Conservation (phyloP, 495 filamentous ascomycete species). For the Lasiosphaeria ovina region DNA sequence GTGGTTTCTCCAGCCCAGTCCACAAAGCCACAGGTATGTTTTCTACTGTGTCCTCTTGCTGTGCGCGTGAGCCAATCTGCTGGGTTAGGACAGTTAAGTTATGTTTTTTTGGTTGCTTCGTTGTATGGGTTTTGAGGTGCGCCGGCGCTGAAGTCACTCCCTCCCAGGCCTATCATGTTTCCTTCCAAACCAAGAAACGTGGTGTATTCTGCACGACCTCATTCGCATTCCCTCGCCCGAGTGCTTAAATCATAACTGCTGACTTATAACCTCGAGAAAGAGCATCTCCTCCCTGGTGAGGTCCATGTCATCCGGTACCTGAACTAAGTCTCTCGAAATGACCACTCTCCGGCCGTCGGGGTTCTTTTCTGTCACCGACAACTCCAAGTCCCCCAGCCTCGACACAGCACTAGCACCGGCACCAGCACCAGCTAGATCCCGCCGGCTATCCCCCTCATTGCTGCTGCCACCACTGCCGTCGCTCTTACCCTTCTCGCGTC, state of each 20-base stretch:
- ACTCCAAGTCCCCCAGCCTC: constrained; percentile 5
- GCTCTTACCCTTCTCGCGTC: background rate
- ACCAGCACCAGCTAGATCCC: background rate
- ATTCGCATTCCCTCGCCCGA: no score
- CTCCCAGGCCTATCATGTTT: no score
- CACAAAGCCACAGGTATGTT: no score
- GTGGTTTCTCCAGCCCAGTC: no score
- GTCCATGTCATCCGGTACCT: constrained; percentile 36
- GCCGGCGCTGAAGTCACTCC: no score
- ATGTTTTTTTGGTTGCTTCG: no score
- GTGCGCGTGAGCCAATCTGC: no score
- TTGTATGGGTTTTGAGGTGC: no score
- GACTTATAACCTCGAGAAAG: constrained; percentile 40
- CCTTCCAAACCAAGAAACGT: no score
- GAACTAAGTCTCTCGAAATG: constrained; percentile 31
- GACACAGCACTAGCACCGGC: background rate
- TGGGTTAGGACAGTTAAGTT: no score
- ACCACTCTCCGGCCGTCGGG: constrained; percentile 18
- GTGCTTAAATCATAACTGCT: constrained; percentile 24
- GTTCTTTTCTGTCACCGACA: constrained; percentile 10
- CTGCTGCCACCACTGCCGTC: background rate
- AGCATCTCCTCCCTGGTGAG: constrained; percentile 40
- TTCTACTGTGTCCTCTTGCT: no score
- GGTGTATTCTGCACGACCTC: no score
- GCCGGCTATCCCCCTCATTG: background rate